Base-by-base conservation (phyloP, 192 early-diverging fungal genomes). In the Mortierella hygrophila region DNA sequence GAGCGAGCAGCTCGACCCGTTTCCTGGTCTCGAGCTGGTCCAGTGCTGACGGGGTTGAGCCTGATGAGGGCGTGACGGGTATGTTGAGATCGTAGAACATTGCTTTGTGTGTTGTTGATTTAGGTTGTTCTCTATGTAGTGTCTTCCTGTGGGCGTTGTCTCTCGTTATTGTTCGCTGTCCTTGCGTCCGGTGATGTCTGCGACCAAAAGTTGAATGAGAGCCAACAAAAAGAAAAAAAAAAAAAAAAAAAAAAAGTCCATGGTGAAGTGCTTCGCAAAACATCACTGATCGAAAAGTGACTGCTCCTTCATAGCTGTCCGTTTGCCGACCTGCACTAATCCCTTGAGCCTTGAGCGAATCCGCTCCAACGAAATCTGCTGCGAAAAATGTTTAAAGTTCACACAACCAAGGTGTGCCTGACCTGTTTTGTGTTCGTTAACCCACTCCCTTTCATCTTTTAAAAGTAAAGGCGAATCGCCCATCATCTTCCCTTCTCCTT, bases 41-140 rank as follows among this genome's bases (percentile, higher is more conserved):
- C 21, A 75, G 76, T 42, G 74, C 72, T 54, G 82, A 81, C 13
- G 77, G 76, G 4, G 82, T 71, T 38, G 78, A 41, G 69, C 81
- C 77, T 4, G 72, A 46, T 7, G 75, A 38, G 9, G 84, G 72
- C 20, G 88, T 81, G 75, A 90, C 90, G 13, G 90, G 89, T 37
- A 93, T 72, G 77, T 93, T 93, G 57, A 93, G 89, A 79, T 93
- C 92, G 44, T 90, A 92, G 73, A 93, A 91, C 92, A 93, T 93
- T 68, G 63, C 57, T 21, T 35, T 23, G 42, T 37, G 40, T 15
- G 15, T 20, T 32, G 42, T n/a, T 6, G 54, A 8, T 41, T 41
- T 52, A 55, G 21, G 60, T 23, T n/a, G 55, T 32, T 15, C 11
- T 15, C 11, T 32, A 15, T 26, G 11, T 9, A 13, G 7, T 26